Evolutionary conservation across 495 filamentous ascomycete genomes (phyloP), one percentile per base, ranked within the genome.

Genomic region (Penicillium antarcticum): DNA sequence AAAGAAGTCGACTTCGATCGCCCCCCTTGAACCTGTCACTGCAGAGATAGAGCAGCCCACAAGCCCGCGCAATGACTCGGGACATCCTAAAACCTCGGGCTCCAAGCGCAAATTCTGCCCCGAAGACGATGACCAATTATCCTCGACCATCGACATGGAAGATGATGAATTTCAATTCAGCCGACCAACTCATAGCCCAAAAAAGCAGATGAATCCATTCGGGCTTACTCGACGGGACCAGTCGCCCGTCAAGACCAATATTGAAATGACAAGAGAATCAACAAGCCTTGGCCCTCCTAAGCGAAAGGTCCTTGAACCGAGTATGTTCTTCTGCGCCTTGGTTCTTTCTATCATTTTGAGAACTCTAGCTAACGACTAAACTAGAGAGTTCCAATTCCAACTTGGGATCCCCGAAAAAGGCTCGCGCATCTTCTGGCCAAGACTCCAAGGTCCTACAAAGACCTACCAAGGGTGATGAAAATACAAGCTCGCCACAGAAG

Each of bases 51-150:
- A 46, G 9, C 37, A 21, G 4, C 24, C 38, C 9, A 26, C 47
- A 19, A 50, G 11, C 3, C 34, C 53, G n/a, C 19, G n/a, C 2
- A 32, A 11, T 1, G 32, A 53, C 14, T 11, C 49, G 5, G 39
- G 14, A 42, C 43, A 53, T 23, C 33, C 47, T 12, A 49, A 73
- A 1, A 78, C 75, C 42, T 74, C 73, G 14, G 81, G 80, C 12
- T 75, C 80, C 3, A 88, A 88, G 63, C 67, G 84, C 31, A 87
- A 87, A 60, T 75, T 87, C 23, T 81, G 72, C 52, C 72, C 76
- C 5, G 79, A 86, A 14, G 76, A 82, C 16, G 71, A 78, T 14
- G 65, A 72, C 8, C 33, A 26, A 23, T 58, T 62, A 39, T 48
- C 43, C 39, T 52, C 63, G 29, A 58, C 55, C 36, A 14, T 45